phyloP scores from a whole-genome alignment of 2,329 filamentous ascomycete species.

The Fusarium bactridioides region DNA sequence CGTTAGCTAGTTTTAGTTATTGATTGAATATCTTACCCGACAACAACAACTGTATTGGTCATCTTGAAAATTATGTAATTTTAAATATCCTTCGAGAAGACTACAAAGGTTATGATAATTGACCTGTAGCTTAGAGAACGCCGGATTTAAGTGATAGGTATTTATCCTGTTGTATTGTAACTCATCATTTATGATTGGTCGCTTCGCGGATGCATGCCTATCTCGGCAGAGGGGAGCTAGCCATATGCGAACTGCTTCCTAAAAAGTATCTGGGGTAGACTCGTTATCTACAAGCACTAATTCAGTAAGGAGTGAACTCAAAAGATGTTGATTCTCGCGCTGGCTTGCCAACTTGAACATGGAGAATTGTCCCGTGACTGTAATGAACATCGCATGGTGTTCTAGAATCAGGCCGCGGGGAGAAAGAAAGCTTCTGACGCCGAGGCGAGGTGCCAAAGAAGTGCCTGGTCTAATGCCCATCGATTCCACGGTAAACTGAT shows the following conservation, averaged over 20 bases:
- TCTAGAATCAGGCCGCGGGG: background rate
- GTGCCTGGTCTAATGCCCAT: background rate
- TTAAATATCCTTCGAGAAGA: fast-evolving
- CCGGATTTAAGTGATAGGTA: background rate
- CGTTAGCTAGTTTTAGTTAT: background rate
- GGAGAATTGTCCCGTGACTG: background rate
- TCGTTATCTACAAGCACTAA: background rate
- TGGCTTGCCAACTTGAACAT: background rate
- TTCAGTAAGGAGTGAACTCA: background rate
- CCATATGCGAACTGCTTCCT: background rate
- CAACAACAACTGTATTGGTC: slow-evolving; percentile 5
- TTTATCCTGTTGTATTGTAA: background rate
- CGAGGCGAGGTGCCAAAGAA: background rate
- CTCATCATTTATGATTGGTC: background rate
- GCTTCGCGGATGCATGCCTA: slow-evolving; percentile 13
- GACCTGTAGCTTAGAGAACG: background rate
- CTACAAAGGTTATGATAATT: background rate
- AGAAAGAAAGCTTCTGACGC: background rate
- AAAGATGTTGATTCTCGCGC: background rate
- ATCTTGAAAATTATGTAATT: background rate
- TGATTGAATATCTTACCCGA: background rate
- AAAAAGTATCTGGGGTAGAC: background rate
- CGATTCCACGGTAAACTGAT: background rate
- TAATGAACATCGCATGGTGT: fast-evolving
- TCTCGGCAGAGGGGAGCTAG: background rate